Evolutionary conservation across 495 filamentous ascomycete genomes (phyloP), one percentile per base, ranked within the genome.

Genomic region (Endocarpon pusillum): DNA sequence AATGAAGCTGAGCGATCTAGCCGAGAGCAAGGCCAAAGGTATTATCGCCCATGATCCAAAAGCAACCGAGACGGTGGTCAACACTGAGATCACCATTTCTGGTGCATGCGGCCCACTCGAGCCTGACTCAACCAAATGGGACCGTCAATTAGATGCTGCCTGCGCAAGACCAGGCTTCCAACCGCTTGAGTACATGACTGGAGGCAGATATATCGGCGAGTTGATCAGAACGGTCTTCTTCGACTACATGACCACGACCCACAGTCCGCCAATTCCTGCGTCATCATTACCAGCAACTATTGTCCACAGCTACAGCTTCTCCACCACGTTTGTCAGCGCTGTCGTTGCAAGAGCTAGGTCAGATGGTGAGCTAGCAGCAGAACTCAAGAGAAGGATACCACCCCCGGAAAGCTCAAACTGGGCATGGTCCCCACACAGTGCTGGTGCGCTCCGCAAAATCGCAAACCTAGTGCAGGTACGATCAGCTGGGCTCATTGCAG

Each of bases 151-250:
- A 10, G 78, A 85, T 40, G 43, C 41, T 6, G 67, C 68, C 8
- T 73, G 73, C 45, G 71, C 80, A 44, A 65, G 65, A 1, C 80
- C 81, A 0, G 82, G 81, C 0, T 87, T 87, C 45, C 80, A 86
- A 45, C 82, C 82, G 1, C 74, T 87, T 35, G 82, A 91, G 53
- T 85, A 86, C 49, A 82, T 91, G 78, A 84, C 80, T 1, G 69
- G 77, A 12, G 82, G 82, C 1, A 66, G 81, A 12, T 91, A 91
- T 46, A 64, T 91, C 11, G 82, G 82, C 29, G 82, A 87, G 58
- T 62, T 91, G n/a, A 74, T 72, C 18, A 68, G 82, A 7, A 47
- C 86, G 4, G 71, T 82, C 15, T 62, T 78, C 26, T 53, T 75
- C 20, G 78, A 84, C 40, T 75, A 77, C 37, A 55, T 83, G 18